Base-by-base conservation (phyloP, 2,329 filamentous ascomycete species). In the Calonectria montana region DNA sequence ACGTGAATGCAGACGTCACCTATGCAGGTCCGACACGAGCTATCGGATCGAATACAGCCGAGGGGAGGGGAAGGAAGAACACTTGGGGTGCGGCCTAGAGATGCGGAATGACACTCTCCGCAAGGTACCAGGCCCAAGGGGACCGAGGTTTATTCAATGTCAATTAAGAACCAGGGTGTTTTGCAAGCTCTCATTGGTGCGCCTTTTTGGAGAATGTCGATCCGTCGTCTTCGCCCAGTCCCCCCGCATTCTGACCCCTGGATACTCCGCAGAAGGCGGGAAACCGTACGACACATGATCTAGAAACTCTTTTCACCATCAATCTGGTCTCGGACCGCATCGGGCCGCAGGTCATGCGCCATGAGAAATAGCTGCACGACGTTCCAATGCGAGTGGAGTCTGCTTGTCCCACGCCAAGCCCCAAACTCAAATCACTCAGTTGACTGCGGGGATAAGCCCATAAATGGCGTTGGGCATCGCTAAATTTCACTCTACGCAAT, bases 41-140 rank as follows among this genome's bases (percentile, higher is more conserved):
- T 21, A 2, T 57, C 68, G 68, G 68, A 41, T 66, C 55, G 63
- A 59, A 47, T 31, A 67, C 47, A 12, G 55, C 68, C 68, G 68
- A 70, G 27, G 43, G 41, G 55, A 62, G 63, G 41, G 45, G 31
- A 31, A 55, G 37, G 23, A 27, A 39, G 21, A 21, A 23, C 18
- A 25, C 8, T 55, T 15, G 37, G 15, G 13, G 25, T 37, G 23
- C 53, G 23, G 16, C 21, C 53, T 29, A 55, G 8, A 7, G 35
- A 39, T 39, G 63, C 68, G 68, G 68, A 70, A 47, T 31, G 63
- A 70, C 31, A 55, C 63, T 65, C 27, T 70, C 68, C 68, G 68
- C 35, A 39, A 23, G 29, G 65, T 21, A 57, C n/a, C 31, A 23
- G 18, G 39, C 7, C 31, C 57, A 16, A n/a, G 16, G 21, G 29